Percentiles rank a stretch among this genome's conserved stretches.
Evolutionary conservation across 2,329 filamentous ascomycete species (phyloP).

Genomic region (Teratosphaeriaceae sp.): DNA sequence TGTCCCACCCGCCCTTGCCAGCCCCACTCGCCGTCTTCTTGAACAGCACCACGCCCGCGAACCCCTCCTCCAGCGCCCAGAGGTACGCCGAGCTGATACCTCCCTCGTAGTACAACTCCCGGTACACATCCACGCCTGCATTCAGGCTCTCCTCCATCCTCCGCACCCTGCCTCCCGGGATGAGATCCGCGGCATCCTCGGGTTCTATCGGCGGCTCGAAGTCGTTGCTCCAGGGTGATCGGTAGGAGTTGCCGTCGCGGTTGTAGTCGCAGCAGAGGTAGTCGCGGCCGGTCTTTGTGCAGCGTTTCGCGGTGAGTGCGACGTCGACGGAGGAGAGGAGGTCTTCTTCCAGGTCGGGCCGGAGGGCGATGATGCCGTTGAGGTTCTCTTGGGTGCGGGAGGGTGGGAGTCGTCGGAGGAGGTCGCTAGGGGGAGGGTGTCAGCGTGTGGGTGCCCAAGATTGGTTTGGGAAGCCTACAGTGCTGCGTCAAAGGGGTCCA

Average conservation of each 20-base stretch:
- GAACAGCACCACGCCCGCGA: slow-evolving; percentile 88
- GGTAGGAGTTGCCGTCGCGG: slow-evolving; percentile 95
- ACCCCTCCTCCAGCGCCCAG: slow-evolving; percentile 97
- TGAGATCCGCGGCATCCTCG: slow-evolving; percentile 67
- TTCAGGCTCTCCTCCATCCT: slow-evolving; percentile 93
- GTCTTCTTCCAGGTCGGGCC: slow-evolving; percentile 91
- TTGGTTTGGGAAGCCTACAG: slow-evolving; percentile 49
- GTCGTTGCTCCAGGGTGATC: slow-evolving; percentile 98
- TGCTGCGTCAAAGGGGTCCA: slow-evolving; percentile 66
- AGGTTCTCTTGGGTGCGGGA: slow-evolving; percentile 87
- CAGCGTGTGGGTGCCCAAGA: slow-evolving; percentile 13
- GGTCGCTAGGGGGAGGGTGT: slow-evolving; percentile 62
- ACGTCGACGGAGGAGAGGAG: slow-evolving; percentile 97
- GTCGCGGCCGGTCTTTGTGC: slow-evolving; percentile 82
- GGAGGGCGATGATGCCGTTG: slow-evolving; percentile 77
- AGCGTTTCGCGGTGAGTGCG: slow-evolving; percentile 78
- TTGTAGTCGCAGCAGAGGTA: slow-evolving; percentile 99
- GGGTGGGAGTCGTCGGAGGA: slow-evolving; percentile 94
- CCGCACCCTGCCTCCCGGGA: slow-evolving; percentile 83
- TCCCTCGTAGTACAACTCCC: slow-evolving; percentile 95
- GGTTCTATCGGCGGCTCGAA: slow-evolving; percentile 84
- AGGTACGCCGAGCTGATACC: slow-evolving; percentile 95
- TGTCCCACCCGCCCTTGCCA: slow-evolving; percentile 68
- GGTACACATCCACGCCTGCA: slow-evolving; percentile 93
- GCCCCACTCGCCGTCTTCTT: slow-evolving; percentile 67